Conservation (phyloP, 2,329 filamentous ascomycete species). For the Fusarium beomiforme region DNA sequence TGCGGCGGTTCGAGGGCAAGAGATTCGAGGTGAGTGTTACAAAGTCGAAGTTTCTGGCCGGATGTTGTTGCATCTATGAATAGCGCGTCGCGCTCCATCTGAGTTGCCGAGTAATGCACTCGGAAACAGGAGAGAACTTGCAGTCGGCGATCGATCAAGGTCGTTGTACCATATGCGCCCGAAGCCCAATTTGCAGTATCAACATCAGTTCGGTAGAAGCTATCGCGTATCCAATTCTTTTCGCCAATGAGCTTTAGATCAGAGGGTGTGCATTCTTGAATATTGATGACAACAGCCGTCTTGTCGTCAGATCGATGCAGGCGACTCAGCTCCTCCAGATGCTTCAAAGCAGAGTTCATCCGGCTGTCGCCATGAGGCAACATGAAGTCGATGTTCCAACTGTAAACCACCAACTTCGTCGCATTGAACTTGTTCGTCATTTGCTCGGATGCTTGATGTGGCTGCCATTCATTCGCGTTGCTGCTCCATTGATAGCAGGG, state of each 20-base stretch:
- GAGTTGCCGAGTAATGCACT: conserved; percentile 58
- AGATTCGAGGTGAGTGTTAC: conserved; percentile 68
- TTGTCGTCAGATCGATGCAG: not conserved
- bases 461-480: not conserved
- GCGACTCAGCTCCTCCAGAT: conserved; percentile 35
- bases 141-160: conserved; percentile 60
- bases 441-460: not conserved
- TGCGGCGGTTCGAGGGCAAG: conserved; percentile 58
- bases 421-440: not conserved
- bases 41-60: conserved; percentile 55
- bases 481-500: not conserved
- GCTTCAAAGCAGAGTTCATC: conserved; percentile 47
- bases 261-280: conserved; percentile 61
- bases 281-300: conserved; percentile 54
- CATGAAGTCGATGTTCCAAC: conserved; percentile 53
- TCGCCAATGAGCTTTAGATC: conserved; percentile 57
- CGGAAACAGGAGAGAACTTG: conserved; percentile 58
- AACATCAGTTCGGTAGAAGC: conserved; percentile 61
- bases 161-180: conserved; percentile 62
- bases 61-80: conserved; percentile 57
- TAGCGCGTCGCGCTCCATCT: conserved; percentile 63
- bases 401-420: conserved; percentile 44
- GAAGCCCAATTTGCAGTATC: conserved; percentile 55
- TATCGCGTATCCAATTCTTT: conserved; percentile 57
- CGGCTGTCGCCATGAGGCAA: conserved; percentile 44